These are phyloP conservation scores for Neurospora crassa DNA, from an alignment of 2,329 filamentous ascomycete genomes.

Conservation along the genomic window DNA sequence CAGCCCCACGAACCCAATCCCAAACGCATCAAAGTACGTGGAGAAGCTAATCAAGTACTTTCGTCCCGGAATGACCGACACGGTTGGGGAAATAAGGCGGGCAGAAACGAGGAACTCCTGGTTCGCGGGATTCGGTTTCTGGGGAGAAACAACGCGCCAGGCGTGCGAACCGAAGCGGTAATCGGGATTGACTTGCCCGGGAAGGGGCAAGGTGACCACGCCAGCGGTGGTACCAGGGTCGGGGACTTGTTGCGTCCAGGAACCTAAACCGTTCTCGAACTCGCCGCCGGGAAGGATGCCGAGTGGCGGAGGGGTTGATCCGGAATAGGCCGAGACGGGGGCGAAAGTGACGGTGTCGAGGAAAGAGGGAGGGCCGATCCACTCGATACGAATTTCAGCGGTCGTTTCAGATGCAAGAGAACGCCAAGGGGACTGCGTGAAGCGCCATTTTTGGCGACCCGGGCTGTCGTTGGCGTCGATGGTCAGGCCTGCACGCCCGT, in stretches of 20 bases:
- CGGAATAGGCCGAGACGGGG: not conserved
- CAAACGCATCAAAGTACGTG: not conserved
- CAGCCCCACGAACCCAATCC: conserved; percentile 4
- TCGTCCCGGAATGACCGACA: not conserved
- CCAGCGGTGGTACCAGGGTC: conserved; percentile 7
- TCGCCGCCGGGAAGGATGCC: conserved; percentile 5
- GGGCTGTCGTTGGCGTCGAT: not conserved
- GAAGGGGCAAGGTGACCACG: not conserved
- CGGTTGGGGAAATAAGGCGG: not conserved
- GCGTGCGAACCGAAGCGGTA: conserved; percentile 1
- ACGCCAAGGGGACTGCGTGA: not conserved
- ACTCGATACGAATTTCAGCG: not conserved
- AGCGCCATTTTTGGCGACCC: not conserved
- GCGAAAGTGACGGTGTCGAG: conserved; percentile 6
- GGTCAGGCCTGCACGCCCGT: not conserved
- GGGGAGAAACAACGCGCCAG: not conserved
- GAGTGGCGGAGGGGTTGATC: not conserved
- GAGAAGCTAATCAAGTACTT: conserved; percentile 4
- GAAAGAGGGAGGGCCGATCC: not conserved
- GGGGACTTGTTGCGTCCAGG: conserved; percentile 14
- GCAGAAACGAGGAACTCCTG: conserved; percentile 2
- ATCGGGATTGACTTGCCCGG: not conserved
- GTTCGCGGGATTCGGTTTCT: not conserved
- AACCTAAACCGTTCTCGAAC: conserved; percentile 14
- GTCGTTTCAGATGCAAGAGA: not conserved